phyloP scores from a whole-genome alignment of 2,329 filamentous ascomycete species.

The Fusarium sp. region DNA sequence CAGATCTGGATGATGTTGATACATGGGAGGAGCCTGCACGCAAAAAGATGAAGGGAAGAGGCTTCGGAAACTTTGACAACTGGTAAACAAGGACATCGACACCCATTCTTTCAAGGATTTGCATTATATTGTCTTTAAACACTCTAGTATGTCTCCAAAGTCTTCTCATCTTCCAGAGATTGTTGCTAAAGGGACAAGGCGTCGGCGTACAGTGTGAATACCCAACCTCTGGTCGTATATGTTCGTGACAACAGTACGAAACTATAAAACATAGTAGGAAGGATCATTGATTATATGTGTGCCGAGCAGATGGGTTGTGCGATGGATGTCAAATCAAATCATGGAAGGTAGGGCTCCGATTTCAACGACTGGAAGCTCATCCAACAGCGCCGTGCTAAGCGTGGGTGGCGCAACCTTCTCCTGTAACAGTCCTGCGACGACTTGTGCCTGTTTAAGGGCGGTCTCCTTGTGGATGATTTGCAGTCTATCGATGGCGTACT shows the following conservation, averaged over 20 bases:
- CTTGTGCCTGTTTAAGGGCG: conserved; percentile 57
- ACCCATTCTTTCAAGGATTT: conserved; percentile 1
- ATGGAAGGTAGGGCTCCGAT: conserved; percentile 40
- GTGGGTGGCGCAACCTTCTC: conserved; percentile 42
- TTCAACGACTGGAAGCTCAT: conserved; percentile 45
- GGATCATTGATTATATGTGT: neutral
- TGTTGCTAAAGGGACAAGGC: conserved; percentile 29
- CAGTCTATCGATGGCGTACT: conserved; percentile 59
- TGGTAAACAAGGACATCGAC: conserved; percentile 68
- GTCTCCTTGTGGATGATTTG: conserved; percentile 59
- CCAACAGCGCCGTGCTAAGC: conserved; percentile 9
- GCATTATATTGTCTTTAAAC: conserved; percentile 4
- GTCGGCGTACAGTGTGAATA: conserved; percentile 11
- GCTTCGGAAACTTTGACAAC: conserved; percentile 94
- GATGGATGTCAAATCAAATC: conserved; percentile 36
- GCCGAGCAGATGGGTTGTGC: neutral
- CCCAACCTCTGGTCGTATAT: conserved; percentile 13
- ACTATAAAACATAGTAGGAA: conserved; percentile 4
- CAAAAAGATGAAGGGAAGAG: conserved; percentile 82
- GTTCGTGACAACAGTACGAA: conserved; percentile 7
- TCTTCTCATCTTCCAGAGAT: conserved; percentile 24
- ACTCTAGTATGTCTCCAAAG: conserved; percentile 29
- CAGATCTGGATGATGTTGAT: conserved; percentile 72
- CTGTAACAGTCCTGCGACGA: conserved; percentile 56
- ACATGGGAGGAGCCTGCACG: conserved; percentile 76